Conservation (phyloP, 2,329 filamentous ascomycete genomes). For the Plectosphaerella cucumerina region DNA sequence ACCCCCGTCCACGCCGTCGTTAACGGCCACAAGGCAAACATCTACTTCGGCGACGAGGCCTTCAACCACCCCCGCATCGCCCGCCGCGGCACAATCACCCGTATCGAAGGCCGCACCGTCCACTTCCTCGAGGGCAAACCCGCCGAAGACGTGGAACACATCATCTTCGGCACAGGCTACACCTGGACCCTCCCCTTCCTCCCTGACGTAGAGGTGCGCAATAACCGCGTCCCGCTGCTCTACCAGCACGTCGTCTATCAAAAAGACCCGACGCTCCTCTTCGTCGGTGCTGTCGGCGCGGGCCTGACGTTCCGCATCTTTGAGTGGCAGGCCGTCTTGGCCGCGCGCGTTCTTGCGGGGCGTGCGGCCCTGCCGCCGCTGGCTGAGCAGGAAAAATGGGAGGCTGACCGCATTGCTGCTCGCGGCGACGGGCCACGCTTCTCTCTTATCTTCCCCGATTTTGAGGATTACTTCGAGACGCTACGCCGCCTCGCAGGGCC, state of each 20-base stretch:
- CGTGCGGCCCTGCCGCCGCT: conserved; percentile 44
- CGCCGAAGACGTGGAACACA: conserved; percentile 50
- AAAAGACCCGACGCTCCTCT: conserved; percentile 50
- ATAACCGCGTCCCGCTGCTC: conserved; percentile 51
- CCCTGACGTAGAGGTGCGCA: conserved; percentile 43
- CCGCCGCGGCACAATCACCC: conserved; percentile 41
- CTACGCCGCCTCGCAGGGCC: conserved; percentile 46
- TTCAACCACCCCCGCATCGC: conserved; percentile 55
- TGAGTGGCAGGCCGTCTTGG: conserved; percentile 63
- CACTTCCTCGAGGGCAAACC: conserved; percentile 52
- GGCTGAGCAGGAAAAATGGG: conserved; percentile 51
- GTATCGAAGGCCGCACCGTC: conserved; percentile 42
- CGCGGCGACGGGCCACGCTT: conserved; percentile 56
- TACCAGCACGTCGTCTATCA: conserved; percentile 56
- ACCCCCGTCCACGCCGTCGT: conserved; percentile 47
- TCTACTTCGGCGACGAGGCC: conserved; percentile 55
- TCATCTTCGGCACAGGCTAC: conserved; percentile 66
- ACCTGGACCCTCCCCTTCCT: conserved; percentile 61
- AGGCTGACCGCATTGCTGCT: conserved; percentile 45
- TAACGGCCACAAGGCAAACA: conserved; percentile 41
- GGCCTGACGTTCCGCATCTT: conserved; percentile 65
- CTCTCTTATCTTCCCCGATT: conserved; percentile 54
- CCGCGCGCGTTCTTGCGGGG: conserved; percentile 54
- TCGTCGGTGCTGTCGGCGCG: conserved; percentile 53
- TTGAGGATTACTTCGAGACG: conserved; percentile 61